Evolutionary conservation across 2,329 filamentous ascomycete species (phyloP).

Genomic region (Ilyonectria destructans): DNA sequence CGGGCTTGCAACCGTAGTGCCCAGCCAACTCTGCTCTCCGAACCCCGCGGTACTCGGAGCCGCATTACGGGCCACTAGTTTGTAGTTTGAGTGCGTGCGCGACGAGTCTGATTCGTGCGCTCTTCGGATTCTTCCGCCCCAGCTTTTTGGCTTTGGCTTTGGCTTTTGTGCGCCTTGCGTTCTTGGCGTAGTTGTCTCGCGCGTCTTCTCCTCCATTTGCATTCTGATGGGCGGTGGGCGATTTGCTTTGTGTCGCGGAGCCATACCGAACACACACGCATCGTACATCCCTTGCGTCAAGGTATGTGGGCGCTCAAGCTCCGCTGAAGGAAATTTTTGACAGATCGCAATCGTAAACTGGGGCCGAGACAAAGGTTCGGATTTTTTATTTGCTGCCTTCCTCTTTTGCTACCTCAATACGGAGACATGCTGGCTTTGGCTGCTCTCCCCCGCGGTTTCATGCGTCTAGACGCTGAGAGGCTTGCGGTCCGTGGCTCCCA

Average conservation of each 20-base stretch:
- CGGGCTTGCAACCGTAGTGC: background rate
- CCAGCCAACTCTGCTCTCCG: slow-evolving; percentile 5
- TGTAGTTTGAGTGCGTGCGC: slow-evolving; percentile 8
- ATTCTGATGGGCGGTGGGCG: slow-evolving; percentile 12
- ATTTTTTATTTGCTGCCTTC: background rate
- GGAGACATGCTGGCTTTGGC: background rate
- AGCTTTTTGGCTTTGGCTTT: slow-evolving; percentile 8
- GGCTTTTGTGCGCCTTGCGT: background rate
- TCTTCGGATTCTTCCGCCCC: slow-evolving; percentile 8
- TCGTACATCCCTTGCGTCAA: slow-evolving; percentile 4
- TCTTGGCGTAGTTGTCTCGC: slow-evolving; percentile 8
- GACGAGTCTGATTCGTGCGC: slow-evolving; percentile 2
- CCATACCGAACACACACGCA: slow-evolving; percentile 16
- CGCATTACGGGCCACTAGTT: slow-evolving; percentile 24
- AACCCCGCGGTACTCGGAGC: slow-evolving; percentile 29
- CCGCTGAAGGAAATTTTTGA: slow-evolving; percentile 20
- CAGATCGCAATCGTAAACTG: slow-evolving; percentile 13
- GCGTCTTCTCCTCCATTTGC: background rate
- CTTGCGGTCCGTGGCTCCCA: slow-evolving; percentile 5
- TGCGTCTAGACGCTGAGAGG: slow-evolving; percentile 1
- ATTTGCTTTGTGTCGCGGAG: slow-evolving; percentile 17
- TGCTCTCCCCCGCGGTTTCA: slow-evolving; percentile 20
- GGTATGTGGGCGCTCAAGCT: slow-evolving; percentile 6
- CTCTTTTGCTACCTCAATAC: background rate
- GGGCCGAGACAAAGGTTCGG: slow-evolving; percentile 16